These are phyloP conservation scores for Populus hybrid DNA, from an alignment of 441 rosid genomes.

Conservation along the genomic window DNA sequence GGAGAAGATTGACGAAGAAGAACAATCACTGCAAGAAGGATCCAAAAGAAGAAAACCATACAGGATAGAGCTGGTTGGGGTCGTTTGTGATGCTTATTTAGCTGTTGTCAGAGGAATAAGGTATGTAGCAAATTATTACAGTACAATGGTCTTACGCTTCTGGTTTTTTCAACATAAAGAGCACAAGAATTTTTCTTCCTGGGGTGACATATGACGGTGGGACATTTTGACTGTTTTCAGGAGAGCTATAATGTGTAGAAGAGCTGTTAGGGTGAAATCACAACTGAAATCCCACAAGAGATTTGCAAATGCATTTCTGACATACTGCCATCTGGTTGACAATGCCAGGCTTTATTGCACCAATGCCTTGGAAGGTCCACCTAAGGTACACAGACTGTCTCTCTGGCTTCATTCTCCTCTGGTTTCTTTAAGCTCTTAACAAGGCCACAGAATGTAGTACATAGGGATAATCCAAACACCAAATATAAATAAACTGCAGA, in stretches of 20 bases:
- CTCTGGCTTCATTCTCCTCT: constrained; percentile 9
- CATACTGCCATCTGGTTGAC: constrained; percentile 82
- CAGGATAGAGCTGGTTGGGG: constrained; percentile 71
- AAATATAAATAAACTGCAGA: not conserved
- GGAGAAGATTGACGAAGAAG: constrained; percentile 70
- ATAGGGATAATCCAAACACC: not conserved
- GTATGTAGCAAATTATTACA: constrained; percentile 27
- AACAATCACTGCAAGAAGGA: constrained; percentile 55
- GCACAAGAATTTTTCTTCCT: not conserved
- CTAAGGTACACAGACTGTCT: constrained; percentile 52
- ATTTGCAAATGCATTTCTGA: constrained; percentile 84
- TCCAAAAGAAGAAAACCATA: constrained; percentile 32
- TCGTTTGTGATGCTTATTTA: constrained; percentile 90
- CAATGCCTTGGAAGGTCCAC: constrained; percentile 86
- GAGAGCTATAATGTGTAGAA: constrained; percentile 90
- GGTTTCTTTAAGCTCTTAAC: not conserved
- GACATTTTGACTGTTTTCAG: constrained; percentile 33
- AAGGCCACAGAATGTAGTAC: not conserved
- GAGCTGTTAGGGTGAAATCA: constrained; percentile 89
- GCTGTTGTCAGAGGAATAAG: constrained; percentile 94
- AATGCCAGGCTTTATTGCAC: constrained; percentile 85
- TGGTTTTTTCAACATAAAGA: not conserved
- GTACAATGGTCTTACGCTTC: not conserved
- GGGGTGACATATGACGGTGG: constrained; percentile 6
- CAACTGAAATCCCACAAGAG: constrained; percentile 92